Evolutionary conservation across 495 filamentous ascomycete species (phyloP).

Genomic region (Aspergillus kassunensis): DNA sequence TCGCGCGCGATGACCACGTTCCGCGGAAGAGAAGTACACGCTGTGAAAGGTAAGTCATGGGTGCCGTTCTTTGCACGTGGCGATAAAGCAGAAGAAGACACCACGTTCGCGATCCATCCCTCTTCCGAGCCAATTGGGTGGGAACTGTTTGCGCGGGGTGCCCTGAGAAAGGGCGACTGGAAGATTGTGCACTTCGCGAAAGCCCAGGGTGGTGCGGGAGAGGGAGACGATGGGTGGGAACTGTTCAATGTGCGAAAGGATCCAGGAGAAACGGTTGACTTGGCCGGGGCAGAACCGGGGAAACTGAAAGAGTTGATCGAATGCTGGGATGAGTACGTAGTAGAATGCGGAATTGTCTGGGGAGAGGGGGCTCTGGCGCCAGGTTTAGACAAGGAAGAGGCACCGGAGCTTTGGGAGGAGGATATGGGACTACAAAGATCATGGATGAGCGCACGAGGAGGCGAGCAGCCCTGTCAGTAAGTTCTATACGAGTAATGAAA

Average conservation of each 20-base stretch:
- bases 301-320: background rate
- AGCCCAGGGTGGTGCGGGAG: background rate
- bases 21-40: background rate
- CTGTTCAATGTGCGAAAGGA: background rate
- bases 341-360: background rate
- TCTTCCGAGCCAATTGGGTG: background rate
- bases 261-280: background rate
- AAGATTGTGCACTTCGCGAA: constrained; percentile 1
- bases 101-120: background rate
- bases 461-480: background rate
- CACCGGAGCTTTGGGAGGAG: background rate
- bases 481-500: background rate
- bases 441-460: background rate
- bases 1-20: background rate
- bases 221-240: background rate
- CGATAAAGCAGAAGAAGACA: background rate
- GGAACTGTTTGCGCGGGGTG: background rate
- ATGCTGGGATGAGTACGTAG: background rate
- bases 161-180: background rate
- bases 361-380: background rate
- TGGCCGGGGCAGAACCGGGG: background rate
- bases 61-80: background rate
- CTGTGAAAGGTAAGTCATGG: background rate
- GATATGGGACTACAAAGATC: background rate
- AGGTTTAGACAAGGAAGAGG: background rate